Evolutionary conservation across 805 yeast species (phyloP).

Genomic region (Spathaspora gorwiae): DNA sequence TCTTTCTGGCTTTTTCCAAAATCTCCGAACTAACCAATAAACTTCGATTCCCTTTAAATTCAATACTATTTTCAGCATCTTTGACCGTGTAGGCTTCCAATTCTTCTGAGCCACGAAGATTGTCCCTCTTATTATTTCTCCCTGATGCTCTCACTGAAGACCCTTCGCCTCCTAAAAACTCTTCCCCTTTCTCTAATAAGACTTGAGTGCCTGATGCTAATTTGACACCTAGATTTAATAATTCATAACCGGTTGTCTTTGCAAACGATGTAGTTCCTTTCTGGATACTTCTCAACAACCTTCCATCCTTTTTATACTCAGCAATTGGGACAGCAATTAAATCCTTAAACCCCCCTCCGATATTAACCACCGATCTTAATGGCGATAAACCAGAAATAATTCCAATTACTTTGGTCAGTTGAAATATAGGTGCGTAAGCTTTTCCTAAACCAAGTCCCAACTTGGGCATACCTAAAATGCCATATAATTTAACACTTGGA

Average conservation of each 20-base stretch:
- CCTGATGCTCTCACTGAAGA: conserved; percentile 39
- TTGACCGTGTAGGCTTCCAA: not conserved
- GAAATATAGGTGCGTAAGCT: conserved; percentile 88
- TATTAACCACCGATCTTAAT: conserved; percentile 65
- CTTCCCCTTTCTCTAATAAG: conserved; percentile 74
- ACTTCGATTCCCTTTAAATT: not conserved
- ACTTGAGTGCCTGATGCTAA: conserved; percentile 86
- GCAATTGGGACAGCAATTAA: conserved; percentile 67
- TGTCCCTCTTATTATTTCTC: conserved; percentile 7
- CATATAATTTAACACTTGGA: conserved; percentile 61
- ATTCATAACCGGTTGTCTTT: conserved; percentile 72
- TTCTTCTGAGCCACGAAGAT: not conserved
- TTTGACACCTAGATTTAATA: conserved; percentile 77
- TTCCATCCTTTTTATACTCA: conserved; percentile 72
- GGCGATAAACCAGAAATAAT: conserved; percentile 84
- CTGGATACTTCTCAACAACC: conserved; percentile 63
- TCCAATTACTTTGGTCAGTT: conserved; percentile 73
- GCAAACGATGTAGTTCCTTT: conserved; percentile 74
- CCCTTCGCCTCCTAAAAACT: conserved; percentile 72
- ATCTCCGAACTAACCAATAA: conserved; percentile 3
- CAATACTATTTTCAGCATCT: not conserved
- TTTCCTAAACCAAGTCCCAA: conserved; percentile 53
- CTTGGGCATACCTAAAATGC: conserved; percentile 68
- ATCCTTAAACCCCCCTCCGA: conserved; percentile 75
- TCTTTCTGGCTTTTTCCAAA: conserved; percentile 1